phyloP scores from a whole-genome alignment of 2,329 filamentous ascomycete species.

The Canariomyces notabilis region DNA sequence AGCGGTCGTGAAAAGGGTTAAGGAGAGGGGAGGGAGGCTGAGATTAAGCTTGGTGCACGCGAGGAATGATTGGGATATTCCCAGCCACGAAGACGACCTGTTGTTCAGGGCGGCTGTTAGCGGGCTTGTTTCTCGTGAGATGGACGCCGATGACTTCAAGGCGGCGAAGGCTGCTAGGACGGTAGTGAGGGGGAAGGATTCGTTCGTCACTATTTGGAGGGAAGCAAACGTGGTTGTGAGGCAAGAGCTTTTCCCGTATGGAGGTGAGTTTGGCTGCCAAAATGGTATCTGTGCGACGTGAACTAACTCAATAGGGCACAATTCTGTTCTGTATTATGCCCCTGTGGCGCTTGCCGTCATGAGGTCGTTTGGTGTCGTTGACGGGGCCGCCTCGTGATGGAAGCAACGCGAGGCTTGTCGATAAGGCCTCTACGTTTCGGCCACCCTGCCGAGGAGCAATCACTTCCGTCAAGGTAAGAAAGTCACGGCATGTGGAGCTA shows the following conservation, averaged over 20 bases:
- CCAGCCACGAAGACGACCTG: constrained; percentile 62
- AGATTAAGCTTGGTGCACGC: constrained; percentile 74
- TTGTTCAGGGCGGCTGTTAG: constrained; percentile 57
- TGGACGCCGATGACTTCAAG: constrained; percentile 32
- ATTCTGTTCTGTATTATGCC: constrained; percentile 61
- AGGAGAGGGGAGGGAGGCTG: constrained; percentile 40
- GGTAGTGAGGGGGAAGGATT: constrained; percentile 39
- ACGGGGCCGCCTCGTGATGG: constrained; percentile 3
- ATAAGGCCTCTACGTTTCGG: no score
- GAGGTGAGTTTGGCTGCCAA: constrained; percentile 39
- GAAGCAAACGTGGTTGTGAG: constrained; percentile 45
- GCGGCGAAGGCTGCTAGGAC: constrained; percentile 41
- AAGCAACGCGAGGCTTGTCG: neutral
- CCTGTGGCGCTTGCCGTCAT: constrained; percentile 60
- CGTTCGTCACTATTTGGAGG: constrained; percentile 44
- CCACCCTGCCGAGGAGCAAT: neutral
- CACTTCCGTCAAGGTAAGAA: neutral
- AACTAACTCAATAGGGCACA: constrained; percentile 53
- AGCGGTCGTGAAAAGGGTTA: constrained; percentile 49
- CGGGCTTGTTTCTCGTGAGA: constrained; percentile 39
- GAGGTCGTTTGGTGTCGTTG: constrained; percentile 50
- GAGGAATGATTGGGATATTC: constrained; percentile 75
- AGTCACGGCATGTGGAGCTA: no score
- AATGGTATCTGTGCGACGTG: no score
- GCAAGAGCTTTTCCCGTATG: constrained; percentile 50